A percentile compares a stretch with the other conserved stretches of the same genome.
Conservation (phyloP, 257 asterid genomes). For the Nemophila menziesii region DNA sequence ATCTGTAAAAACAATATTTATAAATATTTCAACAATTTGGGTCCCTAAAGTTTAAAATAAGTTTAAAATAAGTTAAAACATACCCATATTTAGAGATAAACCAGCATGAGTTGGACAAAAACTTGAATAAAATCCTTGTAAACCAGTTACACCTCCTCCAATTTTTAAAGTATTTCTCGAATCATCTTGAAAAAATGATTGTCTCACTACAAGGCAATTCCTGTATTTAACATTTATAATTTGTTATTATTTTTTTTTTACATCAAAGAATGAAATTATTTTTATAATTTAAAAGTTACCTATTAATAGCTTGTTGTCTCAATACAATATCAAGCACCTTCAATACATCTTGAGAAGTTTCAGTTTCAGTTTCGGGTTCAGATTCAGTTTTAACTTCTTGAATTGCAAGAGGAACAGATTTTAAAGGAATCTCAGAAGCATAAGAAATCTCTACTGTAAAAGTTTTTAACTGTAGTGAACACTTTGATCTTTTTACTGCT, state of each 20-base stretch:
- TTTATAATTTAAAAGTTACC: no score
- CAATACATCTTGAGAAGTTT: conserved; percentile 50
- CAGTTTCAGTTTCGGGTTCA: no score
- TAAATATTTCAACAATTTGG: conserved; percentile 5
- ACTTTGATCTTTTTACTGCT: conserved; percentile 54
- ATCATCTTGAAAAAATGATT: conserved; percentile 76
- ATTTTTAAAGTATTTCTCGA: conserved; percentile 52
- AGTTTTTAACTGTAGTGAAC: conserved; percentile 31
- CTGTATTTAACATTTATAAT: conserved; percentile 36
- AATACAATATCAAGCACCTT: conserved; percentile 69
- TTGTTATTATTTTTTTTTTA: no score
- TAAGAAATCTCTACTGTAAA: conserved; percentile 56
- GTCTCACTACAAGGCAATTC: conserved; percentile 76
- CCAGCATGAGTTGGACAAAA: conserved; percentile 68
- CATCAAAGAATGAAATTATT: no score
- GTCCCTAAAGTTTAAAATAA: background rate
- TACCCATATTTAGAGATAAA: conserved; percentile 81
- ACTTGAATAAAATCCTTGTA: conserved; percentile 71
- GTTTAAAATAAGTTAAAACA: no score
- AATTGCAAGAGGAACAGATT: conserved; percentile 44
- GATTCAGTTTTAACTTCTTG: conserved; percentile 60
- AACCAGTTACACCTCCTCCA: conserved; percentile 72
- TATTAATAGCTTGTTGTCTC: conserved; percentile 82
- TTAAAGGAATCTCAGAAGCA: conserved; percentile 67
- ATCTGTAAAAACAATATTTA: conserved; percentile 36